Percentiles rank a stretch among this genome's conserved stretches.
Evolutionary conservation across 2,329 filamentous ascomycete genomes (phyloP).

Genomic region (Septoria petroselini): DNA sequence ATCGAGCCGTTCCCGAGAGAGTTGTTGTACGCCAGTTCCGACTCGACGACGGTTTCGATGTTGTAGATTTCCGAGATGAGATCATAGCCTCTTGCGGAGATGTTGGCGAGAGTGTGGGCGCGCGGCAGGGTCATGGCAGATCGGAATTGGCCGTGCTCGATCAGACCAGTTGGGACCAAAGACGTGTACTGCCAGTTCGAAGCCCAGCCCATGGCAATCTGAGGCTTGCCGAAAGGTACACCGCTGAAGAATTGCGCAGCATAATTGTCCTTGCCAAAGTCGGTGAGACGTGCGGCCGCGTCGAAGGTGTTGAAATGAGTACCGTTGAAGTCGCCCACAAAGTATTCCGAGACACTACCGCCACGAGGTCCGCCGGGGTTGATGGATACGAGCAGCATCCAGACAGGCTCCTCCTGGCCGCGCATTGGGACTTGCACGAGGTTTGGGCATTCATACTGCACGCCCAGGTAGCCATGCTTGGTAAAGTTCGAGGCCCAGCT

Average conservation of each 20-base stretch:
- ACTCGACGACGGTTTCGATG: conserved; percentile 48
- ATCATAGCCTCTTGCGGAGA: conserved; percentile 52
- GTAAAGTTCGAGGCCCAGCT: conserved; percentile 58
- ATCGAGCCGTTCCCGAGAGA: conserved; percentile 51
- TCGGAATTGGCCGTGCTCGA: conserved; percentile 50
- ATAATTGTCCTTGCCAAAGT: conserved; percentile 50
- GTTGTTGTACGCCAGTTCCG: conserved; percentile 44
- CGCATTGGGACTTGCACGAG: conserved; percentile 55
- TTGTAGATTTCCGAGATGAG: conserved; percentile 53
- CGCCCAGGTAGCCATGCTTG: conserved; percentile 50
- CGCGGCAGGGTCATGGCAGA: conserved; percentile 54
- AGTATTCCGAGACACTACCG: conserved; percentile 56
- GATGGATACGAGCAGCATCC: conserved; percentile 52
- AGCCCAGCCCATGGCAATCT: conserved; percentile 56
- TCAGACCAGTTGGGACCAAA: conserved; percentile 52
- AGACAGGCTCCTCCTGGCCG: conserved; percentile 42
- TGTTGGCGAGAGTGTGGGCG: conserved; percentile 51
- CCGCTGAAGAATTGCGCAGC: conserved; percentile 57
- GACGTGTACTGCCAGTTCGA: conserved; percentile 59
- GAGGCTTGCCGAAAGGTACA: conserved; percentile 40
- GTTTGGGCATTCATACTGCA: conserved; percentile 64
- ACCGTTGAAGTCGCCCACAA: conserved; percentile 61
- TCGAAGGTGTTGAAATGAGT: conserved; percentile 56
- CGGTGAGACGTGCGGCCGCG: conserved; percentile 33
- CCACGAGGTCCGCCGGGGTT: conserved; percentile 58